Conservation (phyloP, 2,329 filamentous ascomycete genomes). For the Xylariomycetidae sp. region DNA sequence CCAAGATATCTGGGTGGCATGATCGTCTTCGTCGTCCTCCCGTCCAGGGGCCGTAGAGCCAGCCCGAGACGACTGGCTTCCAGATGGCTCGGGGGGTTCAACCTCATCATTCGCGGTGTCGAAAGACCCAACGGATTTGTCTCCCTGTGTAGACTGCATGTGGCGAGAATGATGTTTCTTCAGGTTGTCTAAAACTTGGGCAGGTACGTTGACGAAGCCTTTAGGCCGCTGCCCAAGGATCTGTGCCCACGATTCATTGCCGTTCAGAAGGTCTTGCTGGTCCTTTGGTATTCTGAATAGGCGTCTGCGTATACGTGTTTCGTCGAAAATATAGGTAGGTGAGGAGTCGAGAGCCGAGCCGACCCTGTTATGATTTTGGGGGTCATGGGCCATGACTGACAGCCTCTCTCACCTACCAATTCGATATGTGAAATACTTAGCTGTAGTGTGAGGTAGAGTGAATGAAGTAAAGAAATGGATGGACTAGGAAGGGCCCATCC, state of each 20-base stretch:
- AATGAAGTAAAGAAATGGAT: too few relatives aligned
- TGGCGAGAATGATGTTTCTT: conserved; percentile 16
- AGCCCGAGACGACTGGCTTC: conserved; percentile 4
- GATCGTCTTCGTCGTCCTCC: conserved; percentile 3
- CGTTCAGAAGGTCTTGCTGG: conserved; percentile 45
- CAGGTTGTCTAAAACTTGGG: conserved; percentile 24
- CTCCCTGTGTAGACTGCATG: conserved; percentile 4
- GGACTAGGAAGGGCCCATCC: too few relatives aligned
- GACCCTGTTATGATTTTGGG: too few relatives aligned
- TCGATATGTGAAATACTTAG: too few relatives aligned
- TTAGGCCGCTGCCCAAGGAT: conserved; percentile 12
- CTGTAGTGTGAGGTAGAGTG: too few relatives aligned
- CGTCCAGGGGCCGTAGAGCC: too few relatives aligned
- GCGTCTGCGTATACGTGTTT: conserved; percentile 31
- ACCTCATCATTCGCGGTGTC: neutral
- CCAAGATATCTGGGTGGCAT: conserved; percentile 8
- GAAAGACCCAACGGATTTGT: conserved; percentile 1
- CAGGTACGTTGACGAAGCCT: conserved; percentile 29
- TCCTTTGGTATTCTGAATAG: conserved; percentile 42
- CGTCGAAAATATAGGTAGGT: conserved; percentile 19
- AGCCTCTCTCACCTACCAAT: too few relatives aligned
- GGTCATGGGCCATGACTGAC: too few relatives aligned
- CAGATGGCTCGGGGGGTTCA: conserved; percentile 5
- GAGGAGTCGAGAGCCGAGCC: conserved; percentile 11
- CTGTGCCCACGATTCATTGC: conserved; percentile 34